Evolutionary conservation across 148 eudicot species (phyloP).

Genomic region (Gaultheria prostrata): DNA sequence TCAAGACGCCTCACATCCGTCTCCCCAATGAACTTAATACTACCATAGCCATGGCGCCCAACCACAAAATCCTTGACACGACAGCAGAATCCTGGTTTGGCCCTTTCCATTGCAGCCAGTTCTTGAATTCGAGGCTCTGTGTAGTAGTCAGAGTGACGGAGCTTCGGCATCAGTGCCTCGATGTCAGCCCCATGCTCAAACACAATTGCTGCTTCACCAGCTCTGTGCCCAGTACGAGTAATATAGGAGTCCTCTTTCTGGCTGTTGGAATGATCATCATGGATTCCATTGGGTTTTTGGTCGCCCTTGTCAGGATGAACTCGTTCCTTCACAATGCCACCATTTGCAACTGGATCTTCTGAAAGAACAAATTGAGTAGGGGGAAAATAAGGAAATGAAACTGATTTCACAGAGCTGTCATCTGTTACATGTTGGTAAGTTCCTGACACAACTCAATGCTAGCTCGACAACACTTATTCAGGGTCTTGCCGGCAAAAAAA

Average conservation of each 20-base stretch:
- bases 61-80: slow-evolving; percentile 78
- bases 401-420: not conserved
- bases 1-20: slow-evolving; percentile 92
- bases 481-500: not conserved
- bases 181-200: slow-evolving; percentile 89
- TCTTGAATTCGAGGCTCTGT: slow-evolving; percentile 93
- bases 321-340: slow-evolving; percentile 41
- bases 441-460: not conserved
- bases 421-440: not conserved
- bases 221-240: slow-evolving; percentile 72
- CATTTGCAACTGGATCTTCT: slow-evolving; percentile 48
- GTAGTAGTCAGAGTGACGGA: slow-evolving; percentile 85
- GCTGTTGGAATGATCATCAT: slow-evolving; percentile 32
- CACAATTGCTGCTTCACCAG: slow-evolving; percentile 89
- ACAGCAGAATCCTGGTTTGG: slow-evolving; percentile 82
- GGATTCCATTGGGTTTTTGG: slow-evolving; percentile 37
- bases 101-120: slow-evolving; percentile 91
- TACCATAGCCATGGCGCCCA: slow-evolving; percentile 80
- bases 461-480: not conserved
- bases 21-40: slow-evolving; percentile 87
- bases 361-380: slow-evolving; percentile 13
- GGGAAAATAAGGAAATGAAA: not conserved
- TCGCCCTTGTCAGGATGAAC: slow-evolving; percentile 35
- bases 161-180: slow-evolving; percentile 93
- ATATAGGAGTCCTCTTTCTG: slow-evolving; percentile 66